These are phyloP conservation scores for Parietaria judaica DNA, from an alignment of 306 rosid species.

Conservation along the genomic window DNA sequence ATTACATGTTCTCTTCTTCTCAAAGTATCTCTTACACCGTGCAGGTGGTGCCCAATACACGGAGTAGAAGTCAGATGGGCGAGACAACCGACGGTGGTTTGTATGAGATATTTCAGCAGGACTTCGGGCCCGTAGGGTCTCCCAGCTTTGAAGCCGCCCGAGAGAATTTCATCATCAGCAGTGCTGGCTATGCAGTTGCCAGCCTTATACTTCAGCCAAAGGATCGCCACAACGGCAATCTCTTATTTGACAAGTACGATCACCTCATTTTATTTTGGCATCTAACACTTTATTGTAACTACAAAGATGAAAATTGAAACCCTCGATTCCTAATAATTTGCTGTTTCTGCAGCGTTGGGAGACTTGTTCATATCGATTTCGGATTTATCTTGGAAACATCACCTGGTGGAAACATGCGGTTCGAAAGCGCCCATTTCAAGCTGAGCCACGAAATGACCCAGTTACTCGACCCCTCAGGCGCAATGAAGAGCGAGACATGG, in stretches of 20 bases:
- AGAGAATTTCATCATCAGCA: constrained; percentile 83
- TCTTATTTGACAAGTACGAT: constrained; percentile 71
- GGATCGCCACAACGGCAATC: constrained; percentile 97
- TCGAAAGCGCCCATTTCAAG: constrained; percentile 97
- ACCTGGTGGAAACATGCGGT: constrained; percentile 96
- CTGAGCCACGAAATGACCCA: constrained; percentile 99
- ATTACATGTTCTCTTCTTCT: not conserved
- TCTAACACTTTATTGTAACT: not conserved
- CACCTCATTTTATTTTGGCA: constrained; percentile 2
- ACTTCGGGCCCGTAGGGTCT: constrained; percentile 86
- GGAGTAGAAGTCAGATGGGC: constrained; percentile 99
- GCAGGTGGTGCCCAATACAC: constrained; percentile 91
- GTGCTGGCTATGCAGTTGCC: constrained; percentile 99
- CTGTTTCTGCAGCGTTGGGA: constrained; percentile 58
- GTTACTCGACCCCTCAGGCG: constrained; percentile 88
- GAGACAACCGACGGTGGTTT: constrained; percentile 98
- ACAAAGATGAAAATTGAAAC: not conserved
- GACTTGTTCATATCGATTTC: constrained; percentile 91
- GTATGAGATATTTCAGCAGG: constrained; percentile 94
- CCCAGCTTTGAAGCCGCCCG: constrained; percentile 85
- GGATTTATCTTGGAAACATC: constrained; percentile 98
- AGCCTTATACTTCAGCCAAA: constrained; percentile 97
- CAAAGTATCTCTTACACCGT: constrained; percentile 5
- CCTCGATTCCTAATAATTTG: not conserved
- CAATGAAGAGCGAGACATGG: constrained; percentile 95